Evolutionary conservation across 108 stramenopile species (phyloP), one percentile per base, ranked within the genome.

Genomic region (Ochromonas danica): DNA sequence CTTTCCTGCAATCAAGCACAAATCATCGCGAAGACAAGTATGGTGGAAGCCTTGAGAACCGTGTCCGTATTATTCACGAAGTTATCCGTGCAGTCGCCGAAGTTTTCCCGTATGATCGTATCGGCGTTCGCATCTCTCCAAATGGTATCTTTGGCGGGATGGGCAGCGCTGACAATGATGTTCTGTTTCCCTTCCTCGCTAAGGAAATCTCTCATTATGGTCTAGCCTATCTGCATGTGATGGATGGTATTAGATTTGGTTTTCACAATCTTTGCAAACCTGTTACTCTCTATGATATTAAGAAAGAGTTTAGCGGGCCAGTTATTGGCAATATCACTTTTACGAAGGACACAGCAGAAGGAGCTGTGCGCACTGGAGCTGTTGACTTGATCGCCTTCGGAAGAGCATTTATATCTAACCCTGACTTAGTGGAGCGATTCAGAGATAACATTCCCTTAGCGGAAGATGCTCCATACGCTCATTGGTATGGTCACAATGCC

Each of bases 231-330:
- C 30, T 91, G 40, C 89, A 91, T 71, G 40, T 93, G 61, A 93
- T 91, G 91, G 91, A 91, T 74, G 90, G 90, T 45, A 45, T 83
- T 1, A 89, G 89, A 27, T 91, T 91, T 65, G 92, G 92, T 41
- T 89, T 71, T 60, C 92, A 92, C 74, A 81, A 81, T 38, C 62
- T 80, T 62, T 81, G 82, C 63, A 63, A 70, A 43, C 72, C 62
- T 0, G 83, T 90, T 22, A 91, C 80, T 27, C 71, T 67, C 30
- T 67, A 35, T 36, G 31, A 22, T 31, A 36, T 67, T 25, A 67
- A 67, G 31, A 84, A 79, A 63, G 61, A 77, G 25, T 91, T 78
- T 65, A 81, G 90, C 39, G 91, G 89, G 35, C 10, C 43, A 3
- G 74, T 93, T 42, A 88, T 93, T 39, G 51, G 81, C 85, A 91